Percentiles rank a stretch among this genome's conserved stretches.
Evolutionary conservation across 1,284 basidiomycete genomes (phyloP).

Genomic region (Erythrobasidium hasegawianum): DNA sequence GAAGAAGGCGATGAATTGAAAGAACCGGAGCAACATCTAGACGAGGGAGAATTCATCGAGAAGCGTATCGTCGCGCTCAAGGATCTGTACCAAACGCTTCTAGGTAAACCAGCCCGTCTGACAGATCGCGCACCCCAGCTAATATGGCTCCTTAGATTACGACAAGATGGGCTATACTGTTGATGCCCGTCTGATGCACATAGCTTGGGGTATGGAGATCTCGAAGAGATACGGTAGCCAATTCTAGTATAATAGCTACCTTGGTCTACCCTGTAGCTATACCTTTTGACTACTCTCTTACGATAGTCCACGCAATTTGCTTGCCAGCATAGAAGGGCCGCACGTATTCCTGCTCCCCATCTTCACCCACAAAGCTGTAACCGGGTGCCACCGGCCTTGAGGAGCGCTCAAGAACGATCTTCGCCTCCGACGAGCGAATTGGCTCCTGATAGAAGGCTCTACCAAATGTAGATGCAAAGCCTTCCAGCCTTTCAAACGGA

Average conservation of each 20-base stretch:
- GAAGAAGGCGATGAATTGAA: constrained; percentile 54
- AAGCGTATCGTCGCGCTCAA: constrained; percentile 67
- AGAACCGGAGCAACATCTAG: constrained; percentile 64
- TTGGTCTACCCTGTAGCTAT: no score
- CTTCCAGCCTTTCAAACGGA: constrained; percentile 72
- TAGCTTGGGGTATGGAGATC: constrained; percentile 28
- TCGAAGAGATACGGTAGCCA: constrained; percentile 11
- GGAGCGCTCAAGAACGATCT: constrained; percentile 46
- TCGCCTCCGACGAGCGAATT: constrained; percentile 45
- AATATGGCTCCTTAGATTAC: constrained; percentile 7
- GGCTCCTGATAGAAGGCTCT: constrained; percentile 68
- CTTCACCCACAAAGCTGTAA: constrained; percentile 53
- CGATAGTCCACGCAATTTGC: constrained; percentile 74
- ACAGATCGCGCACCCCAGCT: not conserved
- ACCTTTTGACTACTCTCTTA: not conserved
- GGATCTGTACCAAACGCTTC: constrained; percentile 54
- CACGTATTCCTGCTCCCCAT: constrained; percentile 55
- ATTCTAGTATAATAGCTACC: not conserved
- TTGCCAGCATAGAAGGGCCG: constrained; percentile 91
- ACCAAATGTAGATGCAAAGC: constrained; percentile 72
- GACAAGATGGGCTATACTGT: constrained; percentile 29
- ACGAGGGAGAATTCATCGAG: constrained; percentile 75
- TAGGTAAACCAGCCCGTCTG: not conserved
- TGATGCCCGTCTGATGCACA: constrained; percentile 30
- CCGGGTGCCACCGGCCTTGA: constrained; percentile 56